These are phyloP conservation scores for Moricandia arvensis DNA, from an alignment of 345 rosid genomes.

Conservation along the genomic window DNA sequence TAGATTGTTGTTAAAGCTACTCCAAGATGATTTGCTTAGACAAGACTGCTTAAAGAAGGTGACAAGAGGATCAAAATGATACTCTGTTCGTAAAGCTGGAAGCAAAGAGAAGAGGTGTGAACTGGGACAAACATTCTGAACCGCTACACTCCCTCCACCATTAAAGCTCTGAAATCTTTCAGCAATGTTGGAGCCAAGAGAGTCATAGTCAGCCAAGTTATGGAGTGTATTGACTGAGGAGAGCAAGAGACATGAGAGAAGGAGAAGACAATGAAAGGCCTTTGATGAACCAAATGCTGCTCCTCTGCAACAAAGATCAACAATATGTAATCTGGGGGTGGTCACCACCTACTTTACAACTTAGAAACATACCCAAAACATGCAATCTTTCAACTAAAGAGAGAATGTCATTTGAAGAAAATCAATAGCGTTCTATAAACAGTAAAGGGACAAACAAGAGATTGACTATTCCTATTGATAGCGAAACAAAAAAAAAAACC, in stretches of 20 bases:
- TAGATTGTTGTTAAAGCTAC: conserved; percentile 68
- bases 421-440: conserved; percentile 30
- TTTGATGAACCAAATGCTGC: conserved; percentile 40
- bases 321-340: background rate
- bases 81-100: conserved; percentile 48
- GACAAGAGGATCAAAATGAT: conserved; percentile 32
- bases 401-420: conserved; percentile 23
- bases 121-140: conserved; percentile 43
- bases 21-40: conserved; percentile 37
- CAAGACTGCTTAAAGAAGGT: conserved; percentile 37
- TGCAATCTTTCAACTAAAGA: background rate
- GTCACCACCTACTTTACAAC: conserved; percentile 3
- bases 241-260: conserved; percentile 57
- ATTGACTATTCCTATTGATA: conserved; percentile 3
- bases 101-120: conserved; percentile 64
- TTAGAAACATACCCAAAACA: background rate
- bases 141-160: conserved; percentile 30
- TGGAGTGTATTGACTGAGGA: conserved; percentile 45
- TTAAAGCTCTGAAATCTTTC: conserved; percentile 30
- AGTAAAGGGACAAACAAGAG: conserved; percentile 26
- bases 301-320: conserved; percentile 44
- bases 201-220: conserved; percentile 43
- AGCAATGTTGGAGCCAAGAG: conserved; percentile 39
- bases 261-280: conserved; percentile 45
- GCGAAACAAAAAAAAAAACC: background rate